Percentiles rank a stretch among this genome's conserved stretches.
These are phyloP conservation scores for Diplosphaera chodatii DNA, from an alignment of 139 green algal genomes.

Conservation along the genomic window DNA sequence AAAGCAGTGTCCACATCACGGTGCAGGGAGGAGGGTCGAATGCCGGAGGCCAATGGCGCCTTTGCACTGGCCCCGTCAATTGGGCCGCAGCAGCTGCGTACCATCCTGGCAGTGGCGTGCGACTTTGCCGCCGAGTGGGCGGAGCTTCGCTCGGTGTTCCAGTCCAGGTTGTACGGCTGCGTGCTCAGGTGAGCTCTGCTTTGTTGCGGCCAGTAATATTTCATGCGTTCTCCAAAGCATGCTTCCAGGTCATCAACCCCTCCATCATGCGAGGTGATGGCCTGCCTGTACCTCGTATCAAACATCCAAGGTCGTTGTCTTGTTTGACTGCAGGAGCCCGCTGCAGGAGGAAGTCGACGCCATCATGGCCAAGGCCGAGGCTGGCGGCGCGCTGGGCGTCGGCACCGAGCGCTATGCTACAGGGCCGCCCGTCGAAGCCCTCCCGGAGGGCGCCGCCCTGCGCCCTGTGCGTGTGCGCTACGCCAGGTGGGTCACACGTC, in stretches of 20 bases:
- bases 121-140: constrained; percentile 68
- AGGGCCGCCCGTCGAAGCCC: background rate
- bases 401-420: constrained; percentile 48
- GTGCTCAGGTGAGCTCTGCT: constrained; percentile 27
- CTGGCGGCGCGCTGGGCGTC: constrained; percentile 49
- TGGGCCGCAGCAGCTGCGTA: constrained; percentile 16
- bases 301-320: too few relatives aligned
- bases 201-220: too few relatives aligned
- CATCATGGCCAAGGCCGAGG: constrained; percentile 32
- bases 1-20: too few relatives aligned
- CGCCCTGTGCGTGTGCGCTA: constrained; percentile 24
- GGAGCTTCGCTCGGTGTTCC: constrained; percentile 53
- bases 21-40: constrained; percentile 4
- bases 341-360: constrained; percentile 41
- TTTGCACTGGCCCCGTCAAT: background rate
- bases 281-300: too few relatives aligned
- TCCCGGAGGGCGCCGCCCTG: constrained; percentile 31
- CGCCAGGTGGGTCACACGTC: background rate
- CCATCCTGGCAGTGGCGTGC: constrained; percentile 39
- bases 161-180: constrained; percentile 35
- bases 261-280: too few relatives aligned
- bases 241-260: too few relatives aligned
- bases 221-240: too few relatives aligned
- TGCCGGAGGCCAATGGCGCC: background rate
- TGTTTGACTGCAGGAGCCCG: constrained; percentile 1